Evolutionary conservation across 345 rosid species (phyloP), one percentile per base, ranked within the genome.

Genomic region (Geranium rotundifolium): DNA sequence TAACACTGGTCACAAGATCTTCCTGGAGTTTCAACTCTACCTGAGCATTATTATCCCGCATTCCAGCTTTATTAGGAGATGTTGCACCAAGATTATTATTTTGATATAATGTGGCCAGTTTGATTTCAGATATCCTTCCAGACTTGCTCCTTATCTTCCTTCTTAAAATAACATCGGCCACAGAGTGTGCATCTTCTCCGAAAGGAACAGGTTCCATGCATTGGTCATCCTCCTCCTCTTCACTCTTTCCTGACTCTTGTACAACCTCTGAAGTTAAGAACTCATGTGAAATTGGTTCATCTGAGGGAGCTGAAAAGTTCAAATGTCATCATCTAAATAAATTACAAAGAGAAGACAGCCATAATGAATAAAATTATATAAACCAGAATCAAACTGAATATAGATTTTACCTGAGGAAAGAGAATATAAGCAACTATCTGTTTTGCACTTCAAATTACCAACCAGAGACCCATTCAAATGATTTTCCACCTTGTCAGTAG

Each of bases 121-220:
- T 78, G 62, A 82, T 76, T 75, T 79, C 82, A 29, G 98, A 85
- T 74, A 80, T 75, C 64, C 80, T 87, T 74, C 73, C 89, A 23
- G 88, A 85, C 76, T 84, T 87, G 77, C 81, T 84, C 58, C 73
- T 81, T 46, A 73, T 71, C 84, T 84, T 87, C 77, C 67, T 84
- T 69, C 75, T 81, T 66, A 63, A 63, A 64, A 57, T 57, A 68
- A 67, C 72, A 63, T 65, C 76, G 58, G 54, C 54, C 3, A 49
- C 19, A 65, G 41, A 34, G 41, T 34, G 41, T 34, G 41, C 41
- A 8, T 34, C 41, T 8, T 34, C 41, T 34, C 41, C 41, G 41
- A 34, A 34, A 8, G 41, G 41, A 4, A 34, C 41, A 8, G 37
- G 69, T 74, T 74, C 75, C 66, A 69, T 59, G 59, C 72, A 77